A percentile compares a stretch with the other conserved stretches of the same genome.
phyloP scores from a whole-genome alignment of 163 green algal species.

The Scenedesmus sp. region DNA sequence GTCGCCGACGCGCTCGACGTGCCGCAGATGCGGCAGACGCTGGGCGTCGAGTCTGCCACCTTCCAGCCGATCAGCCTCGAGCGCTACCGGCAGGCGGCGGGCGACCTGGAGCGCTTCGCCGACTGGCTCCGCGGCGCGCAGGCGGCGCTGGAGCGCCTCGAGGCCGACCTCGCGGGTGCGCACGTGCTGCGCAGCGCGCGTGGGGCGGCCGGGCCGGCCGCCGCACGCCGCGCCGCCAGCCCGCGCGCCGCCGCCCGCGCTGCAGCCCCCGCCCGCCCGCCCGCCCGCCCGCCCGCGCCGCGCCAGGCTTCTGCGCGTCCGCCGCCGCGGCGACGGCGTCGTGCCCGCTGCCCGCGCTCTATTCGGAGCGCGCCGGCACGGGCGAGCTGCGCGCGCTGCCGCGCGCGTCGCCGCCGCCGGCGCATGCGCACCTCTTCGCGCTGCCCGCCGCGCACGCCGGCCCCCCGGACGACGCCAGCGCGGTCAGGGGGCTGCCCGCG shows the following conservation, averaged over 20 bases:
- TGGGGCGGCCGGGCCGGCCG: neutral
- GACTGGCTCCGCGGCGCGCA: neutral
- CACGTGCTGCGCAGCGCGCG: neutral
- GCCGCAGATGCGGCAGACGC: slow-evolving; percentile 6
- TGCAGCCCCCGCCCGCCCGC: neutral
- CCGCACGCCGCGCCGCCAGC: neutral
- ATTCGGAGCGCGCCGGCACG: slow-evolving; percentile 13
- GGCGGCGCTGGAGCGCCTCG: neutral
- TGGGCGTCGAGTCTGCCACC: neutral
- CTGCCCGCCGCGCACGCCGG: no score
- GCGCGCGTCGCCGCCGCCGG: neutral
- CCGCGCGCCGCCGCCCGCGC: neutral
- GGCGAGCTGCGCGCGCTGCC: slow-evolving; percentile 1
- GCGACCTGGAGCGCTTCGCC: slow-evolving; percentile 2
- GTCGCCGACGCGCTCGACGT: no score
- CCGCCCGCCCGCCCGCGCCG: neutral
- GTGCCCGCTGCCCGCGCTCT: slow-evolving; percentile 21
- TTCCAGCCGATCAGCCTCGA: slow-evolving; percentile 25
- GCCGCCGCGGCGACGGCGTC: neutral
- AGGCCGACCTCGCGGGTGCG: neutral
- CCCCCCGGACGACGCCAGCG: no score
- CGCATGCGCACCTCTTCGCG: no score
- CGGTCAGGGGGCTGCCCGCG: no score
- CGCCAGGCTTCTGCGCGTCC: neutral
- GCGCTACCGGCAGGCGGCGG: slow-evolving; percentile 16